A percentile compares a stretch with the other conserved stretches of the same genome.
phyloP scores from a whole-genome alignment of 768 basidiomycete genomes.

The Termitomyces sp. region DNA sequence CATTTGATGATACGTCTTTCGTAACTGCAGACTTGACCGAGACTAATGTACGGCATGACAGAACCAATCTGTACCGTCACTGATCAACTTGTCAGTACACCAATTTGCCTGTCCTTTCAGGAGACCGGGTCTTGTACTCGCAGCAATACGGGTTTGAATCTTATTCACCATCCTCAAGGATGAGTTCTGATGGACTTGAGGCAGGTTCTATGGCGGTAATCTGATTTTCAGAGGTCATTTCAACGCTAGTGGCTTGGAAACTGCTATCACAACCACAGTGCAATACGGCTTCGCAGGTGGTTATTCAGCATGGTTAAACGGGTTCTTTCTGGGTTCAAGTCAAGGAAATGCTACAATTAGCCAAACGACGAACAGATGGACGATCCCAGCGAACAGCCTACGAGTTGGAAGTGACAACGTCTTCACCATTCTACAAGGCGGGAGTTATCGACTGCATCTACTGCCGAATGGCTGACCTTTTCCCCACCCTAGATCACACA shows the following conservation, averaged over 20 bases:
- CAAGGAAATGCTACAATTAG: constrained; percentile 38
- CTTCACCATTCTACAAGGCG: constrained; percentile 31
- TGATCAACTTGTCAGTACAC: constrained; percentile 31
- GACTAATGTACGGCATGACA: constrained; percentile 32
- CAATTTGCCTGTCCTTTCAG: constrained; percentile 39
- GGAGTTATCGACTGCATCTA: not conserved
- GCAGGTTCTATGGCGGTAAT: constrained; percentile 46
- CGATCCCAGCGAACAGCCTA: constrained; percentile 28
- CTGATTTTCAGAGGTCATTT: constrained; percentile 47
- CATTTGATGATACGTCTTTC: constrained; percentile 46
- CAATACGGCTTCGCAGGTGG: constrained; percentile 47
- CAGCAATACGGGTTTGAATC: constrained; percentile 43
- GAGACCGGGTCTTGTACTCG: constrained; percentile 39
- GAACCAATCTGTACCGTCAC: not conserved
- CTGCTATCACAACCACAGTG: constrained; percentile 36
- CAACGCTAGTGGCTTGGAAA: constrained; percentile 41
- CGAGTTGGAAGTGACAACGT: constrained; percentile 35
- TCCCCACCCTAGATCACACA: constrained; percentile 35
- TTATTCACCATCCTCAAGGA: not conserved
- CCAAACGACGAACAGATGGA: constrained; percentile 36
- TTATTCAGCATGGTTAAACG: constrained; percentile 46
- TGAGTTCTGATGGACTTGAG: not conserved
- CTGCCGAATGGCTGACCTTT: not conserved
- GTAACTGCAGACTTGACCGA: constrained; percentile 33
- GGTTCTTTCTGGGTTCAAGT: constrained; percentile 42